These are phyloP conservation scores for Zizania latifolia DNA, from an alignment of 176 grass and related monocot genomes.

Conservation along the genomic window DNA sequence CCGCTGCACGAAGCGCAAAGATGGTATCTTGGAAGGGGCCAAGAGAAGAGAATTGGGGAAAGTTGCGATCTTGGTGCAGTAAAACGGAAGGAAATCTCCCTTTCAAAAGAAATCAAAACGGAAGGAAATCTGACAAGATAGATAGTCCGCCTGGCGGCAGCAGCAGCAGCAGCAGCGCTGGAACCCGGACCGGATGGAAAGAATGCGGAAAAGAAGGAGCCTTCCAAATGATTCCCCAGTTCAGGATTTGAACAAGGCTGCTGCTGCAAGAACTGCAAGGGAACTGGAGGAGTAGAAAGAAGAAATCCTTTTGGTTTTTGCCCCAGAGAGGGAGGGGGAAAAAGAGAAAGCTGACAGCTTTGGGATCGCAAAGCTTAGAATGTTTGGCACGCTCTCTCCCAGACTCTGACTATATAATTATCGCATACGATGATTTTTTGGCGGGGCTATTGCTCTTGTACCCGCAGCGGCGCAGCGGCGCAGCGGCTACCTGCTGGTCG, in stretches of 20 bases:
- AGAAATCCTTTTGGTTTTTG: not conserved
- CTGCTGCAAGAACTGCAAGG: not conserved
- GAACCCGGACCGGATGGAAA: slow-evolving; percentile 1
- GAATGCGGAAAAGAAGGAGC: not conserved
- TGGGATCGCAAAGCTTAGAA: not conserved
- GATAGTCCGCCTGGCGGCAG: not conserved
- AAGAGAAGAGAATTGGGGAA: not conserved
- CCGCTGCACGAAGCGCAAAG: not conserved
- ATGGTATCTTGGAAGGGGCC: not conserved
- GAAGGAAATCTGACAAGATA: not conserved
- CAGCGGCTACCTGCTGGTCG: too few relatives aligned
- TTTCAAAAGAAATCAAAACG: not conserved
- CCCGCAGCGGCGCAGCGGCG: too few relatives aligned
- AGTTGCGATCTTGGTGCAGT: slow-evolving; percentile 4
- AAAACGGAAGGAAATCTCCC: slow-evolving; percentile 22
- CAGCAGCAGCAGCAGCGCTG: not conserved
- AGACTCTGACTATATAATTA: not conserved
- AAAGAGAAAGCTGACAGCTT: not conserved
- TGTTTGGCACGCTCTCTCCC: not conserved
- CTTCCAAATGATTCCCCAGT: not conserved
- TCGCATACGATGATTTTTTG: too few relatives aligned
- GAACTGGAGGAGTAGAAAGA: not conserved
- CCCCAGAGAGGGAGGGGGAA: not conserved
- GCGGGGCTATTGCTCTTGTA: too few relatives aligned
- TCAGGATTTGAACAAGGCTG: not conserved